A percentile compares a stretch with the other conserved stretches of the same genome.
These are phyloP conservation scores for Arthrobotrys iridis DNA, from an alignment of 2,329 filamentous ascomycete species.

Conservation along the genomic window DNA sequence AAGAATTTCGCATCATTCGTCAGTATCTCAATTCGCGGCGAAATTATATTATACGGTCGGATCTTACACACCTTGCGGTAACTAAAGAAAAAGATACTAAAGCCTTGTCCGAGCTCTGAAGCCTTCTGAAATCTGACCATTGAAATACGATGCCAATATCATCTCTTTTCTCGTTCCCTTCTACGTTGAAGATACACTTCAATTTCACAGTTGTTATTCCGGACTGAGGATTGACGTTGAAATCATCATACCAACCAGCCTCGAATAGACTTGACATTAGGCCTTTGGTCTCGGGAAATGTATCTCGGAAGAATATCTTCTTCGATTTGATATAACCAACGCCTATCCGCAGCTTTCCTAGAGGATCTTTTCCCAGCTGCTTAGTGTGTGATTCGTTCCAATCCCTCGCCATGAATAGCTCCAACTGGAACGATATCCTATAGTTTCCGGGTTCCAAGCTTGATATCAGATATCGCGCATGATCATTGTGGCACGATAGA, in stretches of 20 bases:
- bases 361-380: conserved; percentile 23
- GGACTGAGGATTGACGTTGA: conserved; percentile 19
- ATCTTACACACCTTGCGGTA: conserved; percentile 24
- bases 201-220: conserved; percentile 10
- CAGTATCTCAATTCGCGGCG: background rate
- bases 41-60: background rate
- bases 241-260: conserved; percentile 42
- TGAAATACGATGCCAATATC: conserved; percentile 46
- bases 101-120: conserved; percentile 43
- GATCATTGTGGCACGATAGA: conserved; percentile 40
- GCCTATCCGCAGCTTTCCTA: conserved; percentile 26
- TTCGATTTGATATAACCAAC: conserved; percentile 41
- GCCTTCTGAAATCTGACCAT: conserved; percentile 41
- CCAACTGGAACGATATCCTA: conserved; percentile 38
- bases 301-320: conserved; percentile 37
- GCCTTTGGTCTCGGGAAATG: conserved; percentile 24
- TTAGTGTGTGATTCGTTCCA: conserved; percentile 28
- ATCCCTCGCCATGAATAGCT: conserved; percentile 25
- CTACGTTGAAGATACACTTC: conserved; percentile 42
- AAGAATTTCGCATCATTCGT: background rate
- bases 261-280: conserved; percentile 23
- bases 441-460: conserved; percentile 48
- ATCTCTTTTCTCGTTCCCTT: conserved; percentile 32
- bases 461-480: conserved; percentile 37
- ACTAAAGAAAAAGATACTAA: conserved; percentile 40